Conservation (phyloP, 805 yeast species). For the Candida dendrica region DNA sequence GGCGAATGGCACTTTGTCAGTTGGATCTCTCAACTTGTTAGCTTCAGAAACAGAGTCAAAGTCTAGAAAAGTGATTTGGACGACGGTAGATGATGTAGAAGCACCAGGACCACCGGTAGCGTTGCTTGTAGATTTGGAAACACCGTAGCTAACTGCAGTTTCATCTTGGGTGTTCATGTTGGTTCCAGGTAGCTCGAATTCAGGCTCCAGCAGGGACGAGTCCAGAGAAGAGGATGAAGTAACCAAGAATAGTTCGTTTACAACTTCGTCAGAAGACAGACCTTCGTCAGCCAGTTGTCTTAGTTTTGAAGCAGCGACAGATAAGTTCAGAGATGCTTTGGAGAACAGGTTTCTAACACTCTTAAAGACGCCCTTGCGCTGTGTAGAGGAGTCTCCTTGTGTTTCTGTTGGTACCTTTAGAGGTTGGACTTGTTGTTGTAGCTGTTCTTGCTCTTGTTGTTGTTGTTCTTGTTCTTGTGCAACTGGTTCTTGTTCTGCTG, state of each 20-base stretch:
- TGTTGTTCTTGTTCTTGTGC: not conserved
- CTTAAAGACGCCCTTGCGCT: slow-evolving; percentile 6
- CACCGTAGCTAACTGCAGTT: slow-evolving; percentile 6
- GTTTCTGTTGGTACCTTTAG: slow-evolving; percentile 1
- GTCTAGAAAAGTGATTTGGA: slow-evolving; percentile 17
- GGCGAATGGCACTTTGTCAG: slow-evolving; percentile 32
- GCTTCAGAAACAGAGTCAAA: slow-evolving; percentile 27
- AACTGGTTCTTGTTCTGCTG: not conserved
- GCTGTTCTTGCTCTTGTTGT: slow-evolving; percentile 1
- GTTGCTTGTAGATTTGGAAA: slow-evolving; percentile 1
- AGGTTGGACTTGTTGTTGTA: not conserved
- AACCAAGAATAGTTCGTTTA: slow-evolving; percentile 42
- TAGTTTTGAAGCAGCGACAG: slow-evolving; percentile 27
- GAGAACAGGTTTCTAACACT: slow-evolving; percentile 27
- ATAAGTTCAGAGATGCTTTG: slow-evolving; percentile 32
- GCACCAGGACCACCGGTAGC: not conserved
- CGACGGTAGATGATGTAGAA: slow-evolving; percentile 6
- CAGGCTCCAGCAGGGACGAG: slow-evolving; percentile 20
- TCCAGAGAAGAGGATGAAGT: slow-evolving; percentile 25
- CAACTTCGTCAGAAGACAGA: slow-evolving; percentile 40
- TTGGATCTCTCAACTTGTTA: slow-evolving; percentile 13
- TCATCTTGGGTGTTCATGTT: slow-evolving; percentile 16
- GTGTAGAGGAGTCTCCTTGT: slow-evolving; percentile 1
- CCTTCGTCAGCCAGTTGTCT: slow-evolving; percentile 41
- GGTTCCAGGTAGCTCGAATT: slow-evolving; percentile 8